Percentiles rank a stretch among this genome's conserved stretches.
phyloP scores from a whole-genome alignment of 2,329 filamentous ascomycete genomes.

The Pseudogymnoascus sp. region DNA sequence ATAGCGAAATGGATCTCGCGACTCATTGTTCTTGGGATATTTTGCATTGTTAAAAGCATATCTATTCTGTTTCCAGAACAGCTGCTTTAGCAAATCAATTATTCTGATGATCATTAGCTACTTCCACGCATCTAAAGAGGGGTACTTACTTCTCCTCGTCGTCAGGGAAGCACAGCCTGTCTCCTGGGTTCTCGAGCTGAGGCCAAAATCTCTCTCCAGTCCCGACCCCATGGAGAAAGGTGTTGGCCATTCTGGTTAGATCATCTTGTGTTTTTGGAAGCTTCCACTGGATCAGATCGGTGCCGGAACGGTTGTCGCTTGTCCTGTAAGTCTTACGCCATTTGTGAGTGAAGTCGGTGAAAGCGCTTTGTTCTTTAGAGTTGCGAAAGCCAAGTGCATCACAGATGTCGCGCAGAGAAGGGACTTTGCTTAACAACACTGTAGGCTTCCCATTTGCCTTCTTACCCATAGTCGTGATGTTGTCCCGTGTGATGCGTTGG shows the following conservation, averaged over 20 bases:
- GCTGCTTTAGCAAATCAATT: constrained; percentile 14
- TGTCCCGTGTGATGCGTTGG: not conserved
- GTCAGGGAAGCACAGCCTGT: constrained; percentile 12
- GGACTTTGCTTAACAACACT: constrained; percentile 12
- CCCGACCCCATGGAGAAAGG: constrained; percentile 12
- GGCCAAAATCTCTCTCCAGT: constrained; percentile 17
- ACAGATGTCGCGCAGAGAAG: constrained; percentile 14
- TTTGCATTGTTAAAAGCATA: constrained; percentile 14
- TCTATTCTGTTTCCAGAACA: constrained; percentile 18
- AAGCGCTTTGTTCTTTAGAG: constrained; percentile 15
- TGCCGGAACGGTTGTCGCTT: constrained; percentile 7
- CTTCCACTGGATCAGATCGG: constrained; percentile 13
- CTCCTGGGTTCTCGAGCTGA: constrained; percentile 9
- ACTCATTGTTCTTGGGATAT: constrained; percentile 11
- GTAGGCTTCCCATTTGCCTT: not conserved
- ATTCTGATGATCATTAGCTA: constrained; percentile 12
- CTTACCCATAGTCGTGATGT: not conserved
- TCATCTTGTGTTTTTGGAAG: constrained; percentile 10
- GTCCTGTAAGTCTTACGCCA: constrained; percentile 15
- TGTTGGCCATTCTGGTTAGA: constrained; percentile 12
- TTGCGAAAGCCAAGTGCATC: constrained; percentile 15
- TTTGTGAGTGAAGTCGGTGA: constrained; percentile 12
- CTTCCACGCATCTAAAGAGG: not conserved
- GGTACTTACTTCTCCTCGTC: constrained; percentile 12
- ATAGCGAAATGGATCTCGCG: not conserved